Evolutionary conservation across 176 grass and related monocot species (phyloP), one percentile per base, ranked within the genome.

Genomic region (Stipa capillata): DNA sequence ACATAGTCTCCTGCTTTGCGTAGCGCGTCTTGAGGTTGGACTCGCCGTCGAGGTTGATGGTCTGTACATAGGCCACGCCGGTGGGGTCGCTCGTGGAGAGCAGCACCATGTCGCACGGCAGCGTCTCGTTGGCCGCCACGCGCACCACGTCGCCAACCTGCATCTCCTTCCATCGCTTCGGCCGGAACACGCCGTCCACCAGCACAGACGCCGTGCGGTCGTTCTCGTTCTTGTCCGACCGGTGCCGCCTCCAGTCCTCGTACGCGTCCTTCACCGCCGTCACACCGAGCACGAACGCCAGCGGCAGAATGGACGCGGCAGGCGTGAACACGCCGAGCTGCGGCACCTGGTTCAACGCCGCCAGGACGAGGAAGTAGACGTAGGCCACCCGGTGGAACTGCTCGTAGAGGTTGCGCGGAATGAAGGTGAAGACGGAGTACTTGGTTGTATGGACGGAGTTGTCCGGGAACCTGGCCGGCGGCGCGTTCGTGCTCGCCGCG

Each of bases 1-100:
- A 35, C 52, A 89, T 70, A 1, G 85, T 95, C 81, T 98, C 96
- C 51, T 93, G 96, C 86, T 87, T 94, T 20, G 96, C 92, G 63
- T 95, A 95, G 11, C 96, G 86, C 5, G 88, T 95, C 83, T 99
- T 99, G 70, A 99, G 90, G 53, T 99, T 99, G 61, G 96, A 99
- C 85, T 99, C 96, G 40, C 96, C 96, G 65, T 99, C 96, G 13
- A 99, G 92, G 82, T 99, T 99, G 81, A 93, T 95, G 56, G 96
- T 99, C 85, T 99, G 96, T 17, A 99, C 79, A 72, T 95, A 99
- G 7, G 90, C 88, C 0, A 99, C 90, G 64, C 96, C 92, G 15
- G 96, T 93, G 3, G 92, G 92, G 69, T 99, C 96, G 83, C 96
- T 93, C 6, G 92, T 99, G 59, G 90, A 77, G 51, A 99, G 82